Conservation (phyloP, 306 rosid genomes). For the Malus sieversii region DNA sequence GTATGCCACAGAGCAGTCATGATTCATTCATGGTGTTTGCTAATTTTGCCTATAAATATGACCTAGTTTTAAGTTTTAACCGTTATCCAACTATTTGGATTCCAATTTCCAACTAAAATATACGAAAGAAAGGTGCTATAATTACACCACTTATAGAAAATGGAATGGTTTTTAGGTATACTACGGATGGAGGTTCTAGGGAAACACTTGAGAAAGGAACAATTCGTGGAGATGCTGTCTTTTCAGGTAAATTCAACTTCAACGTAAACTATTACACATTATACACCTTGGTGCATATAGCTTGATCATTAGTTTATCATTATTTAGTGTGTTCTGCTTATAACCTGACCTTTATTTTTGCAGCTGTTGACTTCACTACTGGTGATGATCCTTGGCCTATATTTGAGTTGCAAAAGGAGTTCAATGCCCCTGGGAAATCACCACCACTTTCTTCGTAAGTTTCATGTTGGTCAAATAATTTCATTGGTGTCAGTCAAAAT, state of each 20-base stretch:
- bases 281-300: background rate
- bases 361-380: constrained; percentile 87
- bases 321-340: constrained; percentile 6
- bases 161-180: constrained; percentile 48
- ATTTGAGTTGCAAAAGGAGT: constrained; percentile 82
- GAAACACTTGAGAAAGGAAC: constrained; percentile 84
- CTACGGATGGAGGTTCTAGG: constrained; percentile 91
- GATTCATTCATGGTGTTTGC: background rate
- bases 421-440: constrained; percentile 84
- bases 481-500: constrained; percentile 18
- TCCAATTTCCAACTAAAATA: background rate
- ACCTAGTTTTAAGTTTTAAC: background rate
- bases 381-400: constrained; percentile 88
- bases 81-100: background rate
- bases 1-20: background rate
- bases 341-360: constrained; percentile 19
- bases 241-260: constrained; percentile 52
- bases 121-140: background rate
- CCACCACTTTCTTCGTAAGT: constrained; percentile 90
- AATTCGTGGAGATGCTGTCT: constrained; percentile 64
- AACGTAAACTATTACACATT: background rate
- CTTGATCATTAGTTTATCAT: background rate
- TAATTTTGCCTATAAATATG: background rate
- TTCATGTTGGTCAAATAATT: constrained; percentile 17
- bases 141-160: background rate